phyloP scores from a whole-genome alignment of 306 rosid species.

The Acacia melanoxylon region DNA sequence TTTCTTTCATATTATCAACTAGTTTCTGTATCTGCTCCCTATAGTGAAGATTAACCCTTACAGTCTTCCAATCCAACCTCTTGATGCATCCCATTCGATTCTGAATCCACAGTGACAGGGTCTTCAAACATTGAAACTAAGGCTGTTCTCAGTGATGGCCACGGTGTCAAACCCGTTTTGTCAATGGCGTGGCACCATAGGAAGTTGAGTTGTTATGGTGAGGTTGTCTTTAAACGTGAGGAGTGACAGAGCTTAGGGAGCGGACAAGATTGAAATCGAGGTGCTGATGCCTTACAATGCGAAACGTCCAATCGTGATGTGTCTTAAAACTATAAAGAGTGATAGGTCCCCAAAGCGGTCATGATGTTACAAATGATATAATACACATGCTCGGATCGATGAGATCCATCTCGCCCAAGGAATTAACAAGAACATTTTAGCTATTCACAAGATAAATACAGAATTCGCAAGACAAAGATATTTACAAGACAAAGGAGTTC shows the following conservation, averaged over 20 bases:
- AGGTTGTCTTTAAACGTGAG: no score
- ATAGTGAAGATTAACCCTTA: conserved; percentile 72
- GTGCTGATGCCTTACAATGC: no score
- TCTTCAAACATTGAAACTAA: conserved; percentile 83
- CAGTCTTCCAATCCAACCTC: conserved; percentile 73
- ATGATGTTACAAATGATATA: no score
- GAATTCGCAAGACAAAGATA: no score
- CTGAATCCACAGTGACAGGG: conserved; percentile 44
- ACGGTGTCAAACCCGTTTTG: conserved; percentile 77
- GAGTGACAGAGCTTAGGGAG: no score
- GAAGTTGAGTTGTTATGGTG: conserved; percentile 60
- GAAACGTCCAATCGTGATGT: no score
- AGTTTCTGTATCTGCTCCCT: conserved; percentile 75
- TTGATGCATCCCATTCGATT: conserved; percentile 30
- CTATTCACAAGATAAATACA: no score
- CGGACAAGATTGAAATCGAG: no score
- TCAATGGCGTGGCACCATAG: conserved; percentile 90
- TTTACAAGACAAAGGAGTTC: no score
- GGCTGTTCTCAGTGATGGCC: conserved; percentile 73
- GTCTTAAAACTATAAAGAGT: no score
- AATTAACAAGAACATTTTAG: no score
- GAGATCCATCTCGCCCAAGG: no score
- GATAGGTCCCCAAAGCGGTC: rapidly evolving
- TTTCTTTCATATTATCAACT: conserved; percentile 65
- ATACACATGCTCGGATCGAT: rapidly evolving